A percentile compares a stretch with the other conserved stretches of the same genome.
Evolutionary conservation across 2,329 filamentous ascomycete species (phyloP).

Genomic region (Mycosphaerella sp.): DNA sequence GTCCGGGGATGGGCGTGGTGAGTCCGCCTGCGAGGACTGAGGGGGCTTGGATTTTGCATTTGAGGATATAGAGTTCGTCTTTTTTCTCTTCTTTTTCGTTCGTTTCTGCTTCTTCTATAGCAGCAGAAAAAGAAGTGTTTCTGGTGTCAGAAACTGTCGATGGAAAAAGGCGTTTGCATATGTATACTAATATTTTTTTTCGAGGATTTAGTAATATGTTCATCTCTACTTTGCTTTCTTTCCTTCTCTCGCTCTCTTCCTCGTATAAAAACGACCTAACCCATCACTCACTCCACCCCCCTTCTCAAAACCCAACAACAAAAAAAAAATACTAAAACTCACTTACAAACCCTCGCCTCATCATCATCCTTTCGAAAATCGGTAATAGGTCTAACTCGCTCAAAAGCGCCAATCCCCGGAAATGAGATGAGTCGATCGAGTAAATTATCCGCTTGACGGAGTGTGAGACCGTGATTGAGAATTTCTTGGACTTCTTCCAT

Average conservation of each 20-base stretch:
- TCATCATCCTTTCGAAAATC: conserved; percentile 31
- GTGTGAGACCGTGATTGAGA: conserved; percentile 14
- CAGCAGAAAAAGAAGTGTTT: too few relatives aligned
- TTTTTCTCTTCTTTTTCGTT: neutral
- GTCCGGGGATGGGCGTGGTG: conserved; percentile 22
- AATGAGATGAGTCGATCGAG: conserved; percentile 17
- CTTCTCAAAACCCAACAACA: too few relatives aligned
- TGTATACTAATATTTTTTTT: conserved; percentile 26
- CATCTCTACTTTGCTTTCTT: too few relatives aligned
- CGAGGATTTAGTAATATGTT: too few relatives aligned
- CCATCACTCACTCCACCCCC: too few relatives aligned
- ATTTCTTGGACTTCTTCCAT: neutral
- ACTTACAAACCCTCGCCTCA: conserved; percentile 21
- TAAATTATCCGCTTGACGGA: conserved; percentile 18
- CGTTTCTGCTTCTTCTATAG: neutral
- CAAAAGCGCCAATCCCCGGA: conserved; percentile 15
- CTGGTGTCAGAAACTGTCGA: too few relatives aligned
- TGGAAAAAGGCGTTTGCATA: conserved; percentile 22
- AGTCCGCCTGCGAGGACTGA: conserved; percentile 24
- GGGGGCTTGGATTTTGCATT: conserved; percentile 31
- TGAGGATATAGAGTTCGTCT: conserved; percentile 24
- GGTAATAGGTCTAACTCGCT: conserved; percentile 26
- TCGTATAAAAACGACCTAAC: too few relatives aligned
- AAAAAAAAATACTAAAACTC: neutral
- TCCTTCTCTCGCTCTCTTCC: too few relatives aligned